Evolutionary conservation across 352 stramenopile species (phyloP), one percentile per base, ranked within the genome.

Genomic region (Phytopythium kandeliae): DNA sequence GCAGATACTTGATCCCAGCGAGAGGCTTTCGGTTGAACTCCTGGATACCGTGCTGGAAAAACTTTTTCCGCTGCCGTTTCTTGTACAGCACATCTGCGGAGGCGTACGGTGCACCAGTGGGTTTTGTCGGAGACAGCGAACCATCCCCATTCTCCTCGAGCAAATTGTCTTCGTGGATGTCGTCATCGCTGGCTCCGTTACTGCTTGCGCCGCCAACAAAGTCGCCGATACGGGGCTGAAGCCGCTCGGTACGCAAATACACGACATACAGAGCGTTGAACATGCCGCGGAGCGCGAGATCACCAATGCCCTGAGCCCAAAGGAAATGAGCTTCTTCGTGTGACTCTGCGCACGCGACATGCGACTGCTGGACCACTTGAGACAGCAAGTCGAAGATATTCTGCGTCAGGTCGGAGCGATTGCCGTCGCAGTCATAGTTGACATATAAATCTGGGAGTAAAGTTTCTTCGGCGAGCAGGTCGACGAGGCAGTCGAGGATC

Each of bases 341-440:
- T 1, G 78, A 85, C 53, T 87, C 74, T 33, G 73, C 69, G 46
- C 81, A 92, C n/a, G 77, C 72, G 21, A 64, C 45, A 41, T 89
- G 81, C 0, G 76, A 87, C 31, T 87, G 69, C 9, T 74, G 63
- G 1, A 73, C 66, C n/a, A 74, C 86, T 35, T 87, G 82, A 35
- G 87, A 94, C 46, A 99, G 84, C 5, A 88, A 70, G 49, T 98
- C 95, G 63, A 98, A 99, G 6, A 99, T 64, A 48, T 97, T 98
- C 24, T 87, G 69, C 31, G 69, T 83, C 21, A 92, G 55, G 48
- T 92, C 78, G 15, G 92, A 98, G 58, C 96, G 97, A 44, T 98
- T 88, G n/a, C 97, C 84, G 57, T 98, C 96, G 60, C 96, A 99
- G 70, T 99, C 97, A 70, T 99, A 99, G 62, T 99, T 99, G 30